A percentile compares a stretch with the other conserved stretches of the same genome.
Conservation (phyloP, 106 monocot genomes). For the Allium sativum region DNA sequence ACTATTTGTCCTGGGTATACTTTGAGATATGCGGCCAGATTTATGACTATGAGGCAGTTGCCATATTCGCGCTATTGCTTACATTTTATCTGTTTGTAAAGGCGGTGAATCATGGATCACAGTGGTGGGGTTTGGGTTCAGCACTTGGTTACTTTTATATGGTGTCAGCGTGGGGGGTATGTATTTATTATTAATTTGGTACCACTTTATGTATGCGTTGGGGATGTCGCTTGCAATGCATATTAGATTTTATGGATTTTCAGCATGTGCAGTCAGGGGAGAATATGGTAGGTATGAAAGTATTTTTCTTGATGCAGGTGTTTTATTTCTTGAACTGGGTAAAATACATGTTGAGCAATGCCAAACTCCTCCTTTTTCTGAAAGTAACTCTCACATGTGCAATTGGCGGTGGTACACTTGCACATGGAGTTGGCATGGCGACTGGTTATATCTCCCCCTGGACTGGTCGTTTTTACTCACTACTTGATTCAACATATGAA, state of each 20-base stretch:
- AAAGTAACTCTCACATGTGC: slow-evolving; percentile 53
- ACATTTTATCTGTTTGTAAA: slow-evolving; percentile 74
- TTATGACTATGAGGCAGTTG: slow-evolving; percentile 70
- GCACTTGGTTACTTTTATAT: slow-evolving; percentile 78
- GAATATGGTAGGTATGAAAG: slow-evolving; percentile 75
- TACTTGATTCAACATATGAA: slow-evolving; percentile 80
- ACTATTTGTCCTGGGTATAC: slow-evolving; percentile 70
- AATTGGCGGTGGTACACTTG: slow-evolving; percentile 48
- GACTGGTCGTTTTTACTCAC: slow-evolving; percentile 75
- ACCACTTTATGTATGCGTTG: slow-evolving; percentile 64
- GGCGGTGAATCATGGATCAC: slow-evolving; percentile 58
- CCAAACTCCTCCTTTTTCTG: slow-evolving; percentile 50
- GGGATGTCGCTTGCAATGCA: slow-evolving; percentile 78
- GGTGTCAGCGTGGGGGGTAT: slow-evolving; percentile 84
- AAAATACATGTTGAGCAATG: slow-evolving; percentile 50
- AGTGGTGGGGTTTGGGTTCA: slow-evolving; percentile 55
- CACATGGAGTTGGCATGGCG: slow-evolving; percentile 60
- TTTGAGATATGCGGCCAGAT: slow-evolving; percentile 61
- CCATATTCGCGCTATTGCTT: slow-evolving; percentile 61
- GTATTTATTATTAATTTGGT: slow-evolving; percentile 71
- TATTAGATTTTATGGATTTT: slow-evolving; percentile 69
- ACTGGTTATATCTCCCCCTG: slow-evolving; percentile 80
- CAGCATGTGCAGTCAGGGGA: slow-evolving; percentile 85
- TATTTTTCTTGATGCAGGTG: slow-evolving; percentile 79
- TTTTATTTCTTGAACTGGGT: slow-evolving; percentile 78